Base-by-base conservation (phyloP, 2,329 filamentous ascomycete genomes). In the Monilinia polystroma region DNA sequence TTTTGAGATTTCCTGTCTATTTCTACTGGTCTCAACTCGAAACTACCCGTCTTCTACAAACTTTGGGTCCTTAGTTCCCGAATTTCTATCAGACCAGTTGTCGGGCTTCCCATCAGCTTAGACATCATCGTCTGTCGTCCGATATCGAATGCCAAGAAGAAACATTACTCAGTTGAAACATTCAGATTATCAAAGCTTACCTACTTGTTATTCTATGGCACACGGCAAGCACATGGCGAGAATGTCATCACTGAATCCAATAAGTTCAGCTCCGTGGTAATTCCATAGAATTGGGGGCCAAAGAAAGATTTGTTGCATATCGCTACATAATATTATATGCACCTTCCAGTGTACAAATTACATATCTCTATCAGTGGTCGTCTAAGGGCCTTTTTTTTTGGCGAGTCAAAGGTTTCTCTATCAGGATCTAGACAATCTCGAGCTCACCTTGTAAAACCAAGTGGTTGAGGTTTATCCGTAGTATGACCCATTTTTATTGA, bases 271-370 rank as follows among this genome's bases (percentile, higher is more conserved):
- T n/a, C 41, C 29, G 43, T 47, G 41, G 20, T 6, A 16, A 16
- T 47, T n/a, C 4, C 11, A 35, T 35, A 47, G 29, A 51, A 38
- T 41, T 4, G 43, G n/a, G n/a, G 8, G 29, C 29, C 32, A 32
- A 23, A 57, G 8, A 14, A 18, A 49, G 32, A 23, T 26, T n/a
- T 57, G 41, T 57, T 64, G 41, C 63, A 57, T 38, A 51, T 57
- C 41, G 41, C 41, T 29, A 64, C 41, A 56, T 64, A 41, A 49
- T 35, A 7, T n/a, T 38, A 51, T 23, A 23, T 35, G 16, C 20
- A 43, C 32, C 20, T 14, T 23, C 11, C 53, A 35, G 52, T 54
- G 29, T 58, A 20, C 56, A 35, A 35, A 35, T 6, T 5, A 35
- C 41, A 32, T 18, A 18, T 10, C 4, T 11, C 10, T 47, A 26